Base-by-base conservation (phyloP, 331 rosid genomes). In the Malus hybrid region DNA sequence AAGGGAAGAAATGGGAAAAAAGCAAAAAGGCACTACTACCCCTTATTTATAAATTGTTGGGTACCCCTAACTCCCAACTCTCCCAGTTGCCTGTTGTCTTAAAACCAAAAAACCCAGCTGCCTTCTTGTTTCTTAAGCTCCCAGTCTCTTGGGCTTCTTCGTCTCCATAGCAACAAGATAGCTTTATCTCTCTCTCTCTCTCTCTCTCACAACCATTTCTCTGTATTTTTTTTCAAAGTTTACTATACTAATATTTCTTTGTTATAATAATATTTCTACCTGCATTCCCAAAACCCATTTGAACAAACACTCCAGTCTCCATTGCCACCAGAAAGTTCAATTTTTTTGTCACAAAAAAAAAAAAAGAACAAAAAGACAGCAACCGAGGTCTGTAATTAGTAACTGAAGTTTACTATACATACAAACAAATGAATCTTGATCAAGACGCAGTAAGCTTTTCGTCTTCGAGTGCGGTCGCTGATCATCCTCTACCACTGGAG, bases 401-500 rank as follows among this genome's bases (percentile, higher is more conserved):
- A 10, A 33, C 33, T 39, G 11, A 42, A 73, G 36, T 61, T 27
- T 29, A 42, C 46, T 8, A 18, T 4, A 4, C n/a, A 11, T 74
- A 61, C 12, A 9, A 33, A 24, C 16, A 50, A 18, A 90, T 88
- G 95, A 79, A 86, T 82, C 80, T 66, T 4, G 27, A 65, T 65
- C 69, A 65, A 16, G 46, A 18, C 69, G 7, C 24, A 32, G 20
- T 32, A 18, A 65, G 46, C 19, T 31, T 65, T 4, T 65, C 69
- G 8, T 65, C 70, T 66, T 33, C 50, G 4, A 8, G 65, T 69
- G 39, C 67, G 22, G 31, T 44, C 7, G 14, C 20, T 14, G 67
- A 62, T 28, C 34, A 28, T 28, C 92, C 95, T 34, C 93, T 73
- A 76, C 94, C 97, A 73, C 52, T 80, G 81, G 89, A 86, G 70